phyloP scores from a whole-genome alignment of 2,329 filamentous ascomycete species.

The Stemphylium beticola region DNA sequence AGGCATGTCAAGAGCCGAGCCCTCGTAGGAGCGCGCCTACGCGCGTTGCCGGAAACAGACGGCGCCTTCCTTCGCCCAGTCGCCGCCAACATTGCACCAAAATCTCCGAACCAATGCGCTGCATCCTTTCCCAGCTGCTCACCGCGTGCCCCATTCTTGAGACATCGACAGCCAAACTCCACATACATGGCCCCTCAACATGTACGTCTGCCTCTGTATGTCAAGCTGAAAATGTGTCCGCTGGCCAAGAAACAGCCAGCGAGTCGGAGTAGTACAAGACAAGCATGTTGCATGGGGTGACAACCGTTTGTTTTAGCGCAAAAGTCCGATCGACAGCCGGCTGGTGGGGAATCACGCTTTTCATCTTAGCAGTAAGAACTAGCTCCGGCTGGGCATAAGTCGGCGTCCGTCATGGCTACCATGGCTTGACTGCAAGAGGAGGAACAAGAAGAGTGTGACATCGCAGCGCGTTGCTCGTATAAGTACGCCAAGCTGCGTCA shows the following conservation, averaged over 20 bases:
- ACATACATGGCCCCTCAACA: neutral
- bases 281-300: conserved; percentile 32
- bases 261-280: conserved; percentile 34
- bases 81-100: conserved; percentile 2
- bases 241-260: conserved; percentile 13
- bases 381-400: conserved; percentile 19
- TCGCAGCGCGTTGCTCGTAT: conserved; percentile 10
- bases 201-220: conserved; percentile 18
- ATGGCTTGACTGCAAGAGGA: conserved; percentile 5
- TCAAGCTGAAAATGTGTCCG: conserved; percentile 11
- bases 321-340: conserved; percentile 24
- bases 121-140: too few species aligned
- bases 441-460: conserved; percentile 10
- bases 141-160: too few species aligned
- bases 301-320: conserved; percentile 45
- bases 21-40: neutral
- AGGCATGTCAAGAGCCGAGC: conserved; percentile 7
- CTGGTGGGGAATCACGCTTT: conserved; percentile 18
- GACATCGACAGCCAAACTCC: too few species aligned
- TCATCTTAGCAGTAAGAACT: neutral
- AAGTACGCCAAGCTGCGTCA: neutral
- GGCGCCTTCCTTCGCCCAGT: conserved; percentile 3
- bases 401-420: conserved; percentile 8
- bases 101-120: conserved; percentile 2
- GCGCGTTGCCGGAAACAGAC: conserved; percentile 4